Conservation (phyloP, 345 rosid species). For the Mallotus nudiflorus region DNA sequence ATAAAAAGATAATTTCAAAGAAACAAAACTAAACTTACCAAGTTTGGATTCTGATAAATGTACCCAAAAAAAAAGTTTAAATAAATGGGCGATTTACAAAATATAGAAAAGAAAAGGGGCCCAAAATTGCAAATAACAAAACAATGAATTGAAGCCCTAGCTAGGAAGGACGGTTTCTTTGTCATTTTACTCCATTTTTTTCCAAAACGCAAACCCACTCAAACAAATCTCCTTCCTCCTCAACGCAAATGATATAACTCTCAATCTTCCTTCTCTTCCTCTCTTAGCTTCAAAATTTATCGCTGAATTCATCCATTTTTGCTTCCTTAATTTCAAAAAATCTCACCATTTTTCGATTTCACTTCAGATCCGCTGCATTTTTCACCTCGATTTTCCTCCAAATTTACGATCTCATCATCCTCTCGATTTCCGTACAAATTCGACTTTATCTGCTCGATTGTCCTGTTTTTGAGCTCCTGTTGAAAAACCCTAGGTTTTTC, state of each 20-base stretch:
- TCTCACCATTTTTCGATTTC: neutral
- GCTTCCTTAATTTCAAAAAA: too few species aligned
- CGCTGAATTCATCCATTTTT: neutral
- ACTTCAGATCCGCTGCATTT: conserved; percentile 35
- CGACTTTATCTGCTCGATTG: neutral
- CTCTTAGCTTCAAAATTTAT: neutral
- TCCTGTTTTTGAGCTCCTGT: neutral
- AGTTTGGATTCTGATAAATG: too few species aligned
- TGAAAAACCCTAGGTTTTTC: conserved; percentile 2
- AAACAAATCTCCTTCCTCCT: neutral
- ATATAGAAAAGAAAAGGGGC: neutral
- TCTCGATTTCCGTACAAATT: neutral
- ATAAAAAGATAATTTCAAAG: too few species aligned
- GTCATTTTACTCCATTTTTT: neutral
- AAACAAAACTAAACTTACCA: too few species aligned
- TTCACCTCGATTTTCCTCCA: conserved; percentile 15
- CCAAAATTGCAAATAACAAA: conserved; percentile 11
- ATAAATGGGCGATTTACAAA: neutral
- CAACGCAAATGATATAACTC: neutral
- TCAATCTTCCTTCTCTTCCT: neutral
- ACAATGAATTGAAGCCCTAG: conserved; percentile 21
- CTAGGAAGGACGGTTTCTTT: neutral
- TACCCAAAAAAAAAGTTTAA: too few species aligned
- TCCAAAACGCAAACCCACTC: conserved; percentile 1
- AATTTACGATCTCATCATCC: conserved; percentile 30